Evolutionary conservation across 2,329 filamentous ascomycete genomes (phyloP).

Genomic region (Aspergillus udagawae): DNA sequence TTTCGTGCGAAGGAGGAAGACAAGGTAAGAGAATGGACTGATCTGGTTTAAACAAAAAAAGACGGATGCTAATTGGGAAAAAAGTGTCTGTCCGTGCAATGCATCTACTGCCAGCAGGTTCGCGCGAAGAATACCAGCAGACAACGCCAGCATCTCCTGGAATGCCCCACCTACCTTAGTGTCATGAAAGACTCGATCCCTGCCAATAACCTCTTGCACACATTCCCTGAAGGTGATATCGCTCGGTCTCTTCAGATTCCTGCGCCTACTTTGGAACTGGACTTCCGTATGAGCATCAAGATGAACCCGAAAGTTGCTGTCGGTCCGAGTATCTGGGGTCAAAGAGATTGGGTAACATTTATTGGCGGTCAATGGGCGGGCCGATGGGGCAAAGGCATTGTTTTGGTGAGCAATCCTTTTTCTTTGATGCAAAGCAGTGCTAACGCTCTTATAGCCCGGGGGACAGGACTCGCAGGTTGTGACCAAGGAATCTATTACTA

Average conservation of each 20-base stretch:
- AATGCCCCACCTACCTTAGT: slow-evolving; percentile 48
- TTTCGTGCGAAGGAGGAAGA: slow-evolving; percentile 46
- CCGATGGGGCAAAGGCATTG: slow-evolving; percentile 49
- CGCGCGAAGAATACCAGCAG: slow-evolving; percentile 49
- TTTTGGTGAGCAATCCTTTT: slow-evolving; percentile 39
- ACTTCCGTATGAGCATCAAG: slow-evolving; percentile 52
- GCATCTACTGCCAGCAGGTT: slow-evolving; percentile 49
- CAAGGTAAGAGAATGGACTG: slow-evolving; percentile 30
- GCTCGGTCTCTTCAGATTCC: slow-evolving; percentile 47
- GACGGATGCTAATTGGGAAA: background rate
- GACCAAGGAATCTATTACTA: slow-evolving; percentile 46
- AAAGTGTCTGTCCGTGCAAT: slow-evolving; percentile 47
- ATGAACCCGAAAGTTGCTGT: slow-evolving; percentile 49
- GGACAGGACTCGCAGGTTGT: slow-evolving; percentile 49
- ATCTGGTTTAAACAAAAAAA: background rate
- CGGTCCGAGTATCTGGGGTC: slow-evolving; percentile 46
- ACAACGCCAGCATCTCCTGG: slow-evolving; percentile 47
- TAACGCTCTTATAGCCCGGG: slow-evolving; percentile 37
- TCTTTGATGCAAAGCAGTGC: slow-evolving; percentile 2
- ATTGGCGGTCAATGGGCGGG: slow-evolving; percentile 51
- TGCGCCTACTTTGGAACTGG: slow-evolving; percentile 46
- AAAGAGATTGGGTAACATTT: slow-evolving; percentile 50
- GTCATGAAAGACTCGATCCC: slow-evolving; percentile 52
- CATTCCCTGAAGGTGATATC: slow-evolving; percentile 48
- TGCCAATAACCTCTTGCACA: slow-evolving; percentile 49